Evolutionary conservation across 2,329 filamentous ascomycete genomes (phyloP).

Genomic region (Graphium sp.): DNA sequence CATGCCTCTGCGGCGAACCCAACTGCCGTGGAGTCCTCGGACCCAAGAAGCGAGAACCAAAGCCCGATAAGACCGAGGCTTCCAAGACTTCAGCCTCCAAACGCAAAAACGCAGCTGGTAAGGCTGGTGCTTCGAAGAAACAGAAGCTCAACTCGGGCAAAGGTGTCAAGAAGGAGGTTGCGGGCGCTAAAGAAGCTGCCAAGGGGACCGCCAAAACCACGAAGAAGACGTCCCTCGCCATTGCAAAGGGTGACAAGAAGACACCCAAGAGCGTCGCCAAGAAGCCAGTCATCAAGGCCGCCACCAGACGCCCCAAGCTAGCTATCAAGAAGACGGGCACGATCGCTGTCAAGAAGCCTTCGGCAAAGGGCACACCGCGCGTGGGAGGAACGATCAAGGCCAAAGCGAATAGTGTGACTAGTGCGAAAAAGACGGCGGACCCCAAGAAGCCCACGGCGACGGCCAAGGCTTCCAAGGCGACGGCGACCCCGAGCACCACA

Average conservation of each 20-base stretch:
- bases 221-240: constrained; percentile 17
- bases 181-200: background rate
- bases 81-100: constrained; percentile 15
- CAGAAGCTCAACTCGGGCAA: constrained; percentile 1
- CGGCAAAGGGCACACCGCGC: constrained; percentile 5
- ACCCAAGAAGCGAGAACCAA: constrained; percentile 40
- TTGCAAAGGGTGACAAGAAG: constrained; percentile 1
- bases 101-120: constrained; percentile 2
- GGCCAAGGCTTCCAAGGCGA: constrained; percentile 4
- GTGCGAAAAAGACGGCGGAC: constrained; percentile 5
- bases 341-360: constrained; percentile 7
- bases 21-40: constrained; percentile 50
- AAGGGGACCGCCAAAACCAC: constrained; percentile 17
- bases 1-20: constrained; percentile 43
- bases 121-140: constrained; percentile 4
- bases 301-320: background rate
- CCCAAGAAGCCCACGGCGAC: constrained; percentile 5
- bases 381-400: constrained; percentile 2
- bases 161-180: too few relatives aligned
- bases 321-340: constrained; percentile 6
- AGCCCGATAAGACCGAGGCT: constrained; percentile 26
- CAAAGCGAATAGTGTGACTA: constrained; percentile 4
- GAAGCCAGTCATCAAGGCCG: constrained; percentile 7
- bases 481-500: too few relatives aligned
- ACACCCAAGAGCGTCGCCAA: constrained; percentile 1